Base-by-base conservation (phyloP, 2,329 filamentous ascomycete genomes). In the Cercospora sesami region DNA sequence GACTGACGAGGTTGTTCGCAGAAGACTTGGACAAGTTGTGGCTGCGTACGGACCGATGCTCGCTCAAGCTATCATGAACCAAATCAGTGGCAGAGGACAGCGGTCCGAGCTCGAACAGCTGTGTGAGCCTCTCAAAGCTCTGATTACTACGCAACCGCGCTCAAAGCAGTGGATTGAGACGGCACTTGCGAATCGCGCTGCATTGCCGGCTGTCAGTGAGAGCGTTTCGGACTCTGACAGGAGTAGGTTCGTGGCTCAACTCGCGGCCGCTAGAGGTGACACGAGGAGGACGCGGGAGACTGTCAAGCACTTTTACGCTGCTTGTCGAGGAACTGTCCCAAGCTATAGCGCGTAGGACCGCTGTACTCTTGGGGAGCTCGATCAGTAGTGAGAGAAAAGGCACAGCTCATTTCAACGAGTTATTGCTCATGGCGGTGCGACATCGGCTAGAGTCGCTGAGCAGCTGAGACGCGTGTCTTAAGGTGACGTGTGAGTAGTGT, bases 101-200 rank as follows among this genome's bases (percentile, higher is more conserved):
- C 86, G 91, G 45, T 91, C 89, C 72, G 91, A 94, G 74, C 81
- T 94, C 0, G 90, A 93, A 73, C 88, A 86, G 72, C 80, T 93
- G 5, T 86, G 86, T 64, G 90, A 92, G 67, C 90, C 90, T 1
- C 81, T 93, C 4, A 91, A 90, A 79, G 91, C 88, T 75, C 81
- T 93, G 18, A 68, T 79, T 16, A 69, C 73, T 6, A 73, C 73
- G 5, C 69, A 74, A 18, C 72, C 77, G 1, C 69, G 64, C 7
- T 71, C 75, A 3, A 76, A 74, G 67, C 33, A 31, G 7, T 77
- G 76, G 75, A 81, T 93, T 1, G 86, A 90, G 68, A 79, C 81
- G 4, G 88, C 88, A 0, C 77, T 93, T 39, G 76, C 82, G 63
- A 82, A 73, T 64, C 73, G 83, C 0, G 80, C 82, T 3, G 89